Evolutionary conservation across 257 asterid genomes (phyloP), one percentile per base, ranked within the genome.

Genomic region (Jacaranda mimosifolia): DNA sequence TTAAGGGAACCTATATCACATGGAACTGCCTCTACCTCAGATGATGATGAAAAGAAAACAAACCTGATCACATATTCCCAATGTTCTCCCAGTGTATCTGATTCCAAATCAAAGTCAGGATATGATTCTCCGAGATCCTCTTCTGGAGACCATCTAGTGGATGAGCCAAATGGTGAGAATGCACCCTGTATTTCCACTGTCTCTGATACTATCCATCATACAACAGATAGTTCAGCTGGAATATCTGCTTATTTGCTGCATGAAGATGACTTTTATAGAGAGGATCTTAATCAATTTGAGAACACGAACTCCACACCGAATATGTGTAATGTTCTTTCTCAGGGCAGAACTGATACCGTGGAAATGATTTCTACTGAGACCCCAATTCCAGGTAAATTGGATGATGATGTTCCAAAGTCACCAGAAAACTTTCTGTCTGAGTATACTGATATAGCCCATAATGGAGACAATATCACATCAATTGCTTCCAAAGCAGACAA

Each of bases 41-140:
- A 67, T 74, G 73, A 79, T 7, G 80, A 86, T 60, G 84, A 81
- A 55, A 75, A 69, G 57, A 79, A 79, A 77, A 43, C 76, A 76
- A 71, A 70, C 74, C 52, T 77, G 77, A 77, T 73, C 79, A 67
- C 49, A 53, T 73, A 80, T 81, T 68, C 77, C 39, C 74, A 83
- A 18, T 14, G 53, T 58, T 56, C 77, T 59, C 71, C 88, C 74
- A 72, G 71, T 79, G 51, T 77, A 51, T 75, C 80, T 79, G 76
- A 76, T 78, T 72, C 70, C 68, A 65, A 80, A 46, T 64, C 59
- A 51, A 84, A 77, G 75, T 48, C 73, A 12, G 85, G 73, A 45
- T 78, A 82, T 82, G 89, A 81, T 80, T 79, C 77, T 69, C 78
- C 68, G 18, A 77, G 72, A 68, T 68, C 43, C 72, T 84, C 80